Percentiles rank a stretch among this genome's conserved stretches.
phyloP scores from a whole-genome alignment of 2,329 filamentous ascomycete genomes.

The Claviceps maximensis region DNA sequence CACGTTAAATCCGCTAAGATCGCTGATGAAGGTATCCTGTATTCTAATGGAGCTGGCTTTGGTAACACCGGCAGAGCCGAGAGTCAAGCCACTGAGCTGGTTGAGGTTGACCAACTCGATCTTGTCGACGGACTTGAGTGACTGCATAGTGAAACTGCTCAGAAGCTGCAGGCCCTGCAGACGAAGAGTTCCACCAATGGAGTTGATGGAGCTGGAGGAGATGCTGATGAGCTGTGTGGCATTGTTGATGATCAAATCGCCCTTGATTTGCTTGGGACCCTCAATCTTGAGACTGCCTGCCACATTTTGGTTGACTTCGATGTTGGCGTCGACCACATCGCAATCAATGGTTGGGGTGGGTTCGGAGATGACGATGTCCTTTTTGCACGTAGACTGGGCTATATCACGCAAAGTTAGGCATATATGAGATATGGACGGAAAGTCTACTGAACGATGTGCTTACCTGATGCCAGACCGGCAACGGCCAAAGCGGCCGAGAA shows the following conservation, averaged over 20 bases:
- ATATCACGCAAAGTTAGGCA: background rate
- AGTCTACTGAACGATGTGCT: conserved; percentile 9
- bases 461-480: conserved; percentile 29
- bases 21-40: conserved; percentile 71
- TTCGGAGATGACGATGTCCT: conserved; percentile 49
- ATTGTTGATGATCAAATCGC: conserved; percentile 49
- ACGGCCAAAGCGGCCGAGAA: conserved; percentile 33
- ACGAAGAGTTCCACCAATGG: conserved; percentile 57
- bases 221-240: conserved; percentile 46
- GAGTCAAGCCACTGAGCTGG: conserved; percentile 34
- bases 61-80: conserved; percentile 45
- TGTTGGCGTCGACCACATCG: conserved; percentile 52
- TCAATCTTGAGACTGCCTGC: conserved; percentile 47
- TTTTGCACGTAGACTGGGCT: conserved; percentile 25
- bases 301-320: conserved; percentile 48
- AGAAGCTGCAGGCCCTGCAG: conserved; percentile 58
- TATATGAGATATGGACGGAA: too few relatives aligned
- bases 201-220: conserved; percentile 43
- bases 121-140: conserved; percentile 49
- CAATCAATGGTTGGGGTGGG: conserved; percentile 53
- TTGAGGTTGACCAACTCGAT: conserved; percentile 65
- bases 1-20: conserved; percentile 71
- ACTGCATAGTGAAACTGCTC: conserved; percentile 50
- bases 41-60: conserved; percentile 58
- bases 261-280: conserved; percentile 43